Percentiles rank a stretch among this genome's conserved stretches.
These are phyloP conservation scores for Excoecaria agallocha DNA, from an alignment of 345 rosid genomes.

Conservation along the genomic window DNA sequence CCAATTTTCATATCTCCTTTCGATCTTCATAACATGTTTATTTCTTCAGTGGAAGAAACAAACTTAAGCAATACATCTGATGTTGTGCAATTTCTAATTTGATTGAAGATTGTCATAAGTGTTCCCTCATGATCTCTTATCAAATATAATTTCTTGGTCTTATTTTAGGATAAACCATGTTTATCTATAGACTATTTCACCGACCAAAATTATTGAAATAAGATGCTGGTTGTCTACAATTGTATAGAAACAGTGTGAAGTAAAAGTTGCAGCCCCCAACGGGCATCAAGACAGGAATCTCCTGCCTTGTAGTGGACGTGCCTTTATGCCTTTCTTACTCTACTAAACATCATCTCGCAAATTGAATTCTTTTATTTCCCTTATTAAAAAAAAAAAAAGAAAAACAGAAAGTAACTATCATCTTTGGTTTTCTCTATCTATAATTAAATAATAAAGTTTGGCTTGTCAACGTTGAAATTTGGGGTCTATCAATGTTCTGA, in stretches of 20 bases:
- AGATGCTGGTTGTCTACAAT: conserved; percentile 24
- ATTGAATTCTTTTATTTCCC: background rate
- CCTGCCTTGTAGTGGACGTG: conserved; percentile 40
- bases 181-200: conserved; percentile 1
- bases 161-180: background rate
- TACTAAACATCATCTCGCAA: conserved; percentile 18
- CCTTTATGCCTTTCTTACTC: conserved; percentile 55
- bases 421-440: background rate
- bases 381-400: background rate
- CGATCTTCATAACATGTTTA: background rate
- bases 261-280: conserved; percentile 1
- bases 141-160: background rate
- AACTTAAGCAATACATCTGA: too few relatives aligned
- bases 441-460: background rate
- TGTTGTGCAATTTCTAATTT: too few relatives aligned
- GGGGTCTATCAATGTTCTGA: too few relatives aligned
- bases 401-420: background rate
- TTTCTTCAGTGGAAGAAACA: too few relatives aligned
- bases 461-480: background rate
- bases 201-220: background rate
- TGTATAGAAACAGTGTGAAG: conserved; percentile 8
- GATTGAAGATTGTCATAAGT: too few relatives aligned
- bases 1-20: too few relatives aligned
- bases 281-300: conserved; percentile 49
- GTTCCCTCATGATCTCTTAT: background rate